Percentiles rank a stretch among this genome's conserved stretches.
These are phyloP conservation scores for Hygrocybe coccinea DNA, from an alignment of 768 basidiomycete genomes.

Conservation along the genomic window DNA sequence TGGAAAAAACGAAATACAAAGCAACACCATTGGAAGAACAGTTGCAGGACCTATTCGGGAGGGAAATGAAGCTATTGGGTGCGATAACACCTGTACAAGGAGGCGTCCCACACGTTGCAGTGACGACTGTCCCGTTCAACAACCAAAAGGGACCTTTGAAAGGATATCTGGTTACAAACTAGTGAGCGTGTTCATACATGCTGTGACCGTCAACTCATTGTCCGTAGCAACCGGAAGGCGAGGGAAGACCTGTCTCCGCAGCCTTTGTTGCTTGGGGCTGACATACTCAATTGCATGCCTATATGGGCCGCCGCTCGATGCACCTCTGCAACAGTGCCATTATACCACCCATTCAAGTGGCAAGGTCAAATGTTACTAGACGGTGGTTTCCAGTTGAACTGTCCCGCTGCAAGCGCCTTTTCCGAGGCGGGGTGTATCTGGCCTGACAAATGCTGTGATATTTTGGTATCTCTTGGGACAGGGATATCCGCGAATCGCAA, in stretches of 20 bases:
- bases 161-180: not conserved
- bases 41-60: not conserved
- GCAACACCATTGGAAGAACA: not conserved
- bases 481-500: not conserved
- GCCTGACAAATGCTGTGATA: not conserved
- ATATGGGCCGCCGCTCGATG: not conserved
- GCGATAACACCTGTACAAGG: not conserved
- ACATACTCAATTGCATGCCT: not conserved
- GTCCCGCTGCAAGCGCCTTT: not conserved
- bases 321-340: not conserved
- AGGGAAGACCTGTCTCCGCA: not conserved
- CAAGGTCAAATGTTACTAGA: not conserved
- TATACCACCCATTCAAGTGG: not conserved
- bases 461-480: slow-evolving; percentile 1
- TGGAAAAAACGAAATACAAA: not conserved
- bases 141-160: not conserved
- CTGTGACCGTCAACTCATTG: not conserved
- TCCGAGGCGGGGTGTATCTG: not conserved
- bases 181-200: not conserved
- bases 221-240: not conserved
- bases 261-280: not conserved
- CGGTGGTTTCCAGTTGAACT: not conserved
- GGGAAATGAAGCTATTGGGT: not conserved
- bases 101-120: not conserved
- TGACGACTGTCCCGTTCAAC: not conserved